Evolutionary conservation across 2,329 filamentous ascomycete genomes (phyloP).

Genomic region (Aquanectria penicillioides): DNA sequence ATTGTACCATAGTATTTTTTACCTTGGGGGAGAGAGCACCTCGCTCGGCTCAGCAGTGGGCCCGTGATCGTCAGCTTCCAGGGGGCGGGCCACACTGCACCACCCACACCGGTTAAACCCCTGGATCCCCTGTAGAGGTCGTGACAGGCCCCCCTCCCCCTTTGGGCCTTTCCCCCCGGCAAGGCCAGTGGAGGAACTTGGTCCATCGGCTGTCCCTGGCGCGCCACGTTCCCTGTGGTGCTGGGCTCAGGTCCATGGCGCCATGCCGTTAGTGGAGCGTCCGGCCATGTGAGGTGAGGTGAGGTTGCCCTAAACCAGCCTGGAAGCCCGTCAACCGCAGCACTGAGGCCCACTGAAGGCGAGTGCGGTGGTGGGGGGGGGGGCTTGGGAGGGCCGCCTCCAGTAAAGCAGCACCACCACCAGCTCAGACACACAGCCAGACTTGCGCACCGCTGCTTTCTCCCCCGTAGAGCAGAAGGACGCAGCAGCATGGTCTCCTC

Average conservation of each 20-base stretch:
- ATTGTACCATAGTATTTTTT: no score
- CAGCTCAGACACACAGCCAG: conserved; percentile 1
- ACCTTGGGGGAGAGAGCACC: no score
- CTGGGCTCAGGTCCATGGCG: conserved; percentile 28
- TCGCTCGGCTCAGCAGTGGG: conserved; percentile 2
- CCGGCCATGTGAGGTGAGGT: conserved; percentile 15
- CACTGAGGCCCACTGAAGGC: conserved; percentile 2
- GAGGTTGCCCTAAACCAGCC: conserved; percentile 10
- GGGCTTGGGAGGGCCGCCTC: not conserved
- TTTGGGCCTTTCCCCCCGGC: not conserved
- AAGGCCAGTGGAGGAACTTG: conserved; percentile 4
- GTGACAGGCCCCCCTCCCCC: conserved; percentile 4
- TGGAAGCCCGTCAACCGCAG: conserved; percentile 9
- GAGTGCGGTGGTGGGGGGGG: no score
- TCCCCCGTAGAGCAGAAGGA: not conserved
- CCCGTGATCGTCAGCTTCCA: conserved; percentile 5
- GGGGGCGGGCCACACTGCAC: conserved; percentile 9
- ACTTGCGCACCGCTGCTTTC: not conserved
- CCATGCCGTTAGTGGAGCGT: conserved; percentile 34
- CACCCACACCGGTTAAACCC: no score
- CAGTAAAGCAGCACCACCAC: conserved; percentile 2
- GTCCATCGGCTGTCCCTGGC: conserved; percentile 26
- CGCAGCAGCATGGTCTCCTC: not conserved
- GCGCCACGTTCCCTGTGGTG: conserved; percentile 37
- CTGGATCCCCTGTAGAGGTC: no score